Evolutionary conservation across 352 stramenopile genomes (phyloP), one percentile per base, ranked within the genome.

Genomic region (Phytopythium delawarense): DNA sequence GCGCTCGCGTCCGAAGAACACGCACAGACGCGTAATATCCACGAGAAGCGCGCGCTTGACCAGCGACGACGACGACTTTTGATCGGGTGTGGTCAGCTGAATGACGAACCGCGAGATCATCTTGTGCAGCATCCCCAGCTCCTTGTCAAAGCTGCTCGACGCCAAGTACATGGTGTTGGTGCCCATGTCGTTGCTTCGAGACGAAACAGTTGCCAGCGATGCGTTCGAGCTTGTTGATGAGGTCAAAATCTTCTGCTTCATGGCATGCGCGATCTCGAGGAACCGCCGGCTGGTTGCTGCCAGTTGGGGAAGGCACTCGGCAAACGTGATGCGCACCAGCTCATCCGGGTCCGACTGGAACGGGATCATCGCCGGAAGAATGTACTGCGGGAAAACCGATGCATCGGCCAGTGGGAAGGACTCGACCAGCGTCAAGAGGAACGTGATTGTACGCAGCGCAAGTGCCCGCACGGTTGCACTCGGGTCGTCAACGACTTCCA

Each of bases 301-400:
- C 13, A 99, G 73, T 25, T 89, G 67, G 0, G 94, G 89, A 4
- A 99, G 82, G 66, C 87, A 98, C 68, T 98, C 79, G 3, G 96
- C 96, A 71, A 99, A 99, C 4, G 96, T 90, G 57, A 99, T 92
- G 30, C 96, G 81, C 11, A 99, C 96, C 52, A 98, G 82, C 32
- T 98, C 75, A 59, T 95, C 94, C 21, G 86, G 70, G 76, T 99
- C 96, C 11, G 78, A 91, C 30, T 95, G 88, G 32, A 98, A 84
- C 46, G 88, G 75, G 13, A 84, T 84, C 66, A 98, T 89, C 59
- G 85, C 81, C 50, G 94, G 98, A 44, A 99, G 89, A 25, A 99
- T 93, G 71, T 99, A 99, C 73, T 98, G 87, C 0, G 96, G 93
- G 60, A 99, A 99, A 2, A 99, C 88, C 37, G 95, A 94, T 1